Evolutionary conservation across 352 stramenopile genomes (phyloP).

Genomic region (Blastocystis sp.): DNA sequence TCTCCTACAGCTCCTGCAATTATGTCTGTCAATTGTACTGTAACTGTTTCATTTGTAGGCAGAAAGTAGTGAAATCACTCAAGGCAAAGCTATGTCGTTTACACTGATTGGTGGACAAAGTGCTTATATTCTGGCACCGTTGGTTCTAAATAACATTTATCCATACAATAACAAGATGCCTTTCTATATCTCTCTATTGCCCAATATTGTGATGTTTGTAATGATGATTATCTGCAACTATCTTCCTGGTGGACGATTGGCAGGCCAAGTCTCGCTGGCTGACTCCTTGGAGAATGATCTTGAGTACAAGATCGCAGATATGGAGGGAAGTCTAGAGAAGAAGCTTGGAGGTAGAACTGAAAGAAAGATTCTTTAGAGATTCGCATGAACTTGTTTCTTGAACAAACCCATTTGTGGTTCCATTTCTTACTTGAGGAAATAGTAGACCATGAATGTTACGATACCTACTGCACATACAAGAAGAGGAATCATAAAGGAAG

Average conservation of each 20-base stretch:
- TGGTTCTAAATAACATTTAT: conserved; percentile 61
- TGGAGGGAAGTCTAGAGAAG: background rate
- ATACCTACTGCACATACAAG: background rate
- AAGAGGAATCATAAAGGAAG: background rate
- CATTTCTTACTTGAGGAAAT: background rate
- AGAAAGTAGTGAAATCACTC: conserved; percentile 34
- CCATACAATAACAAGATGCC: conserved; percentile 43
- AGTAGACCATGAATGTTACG: background rate
- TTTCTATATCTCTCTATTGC: conserved; percentile 30
- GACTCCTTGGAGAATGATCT: conserved; percentile 40
- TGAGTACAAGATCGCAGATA: background rate
- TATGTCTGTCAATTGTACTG: background rate
- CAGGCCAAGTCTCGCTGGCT: conserved; percentile 34
- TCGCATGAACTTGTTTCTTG: conserved; percentile 18
- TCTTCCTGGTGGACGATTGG: conserved; percentile 24
- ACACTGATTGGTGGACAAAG: conserved; percentile 41
- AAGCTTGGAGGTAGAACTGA: background rate
- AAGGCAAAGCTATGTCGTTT: conserved; percentile 44
- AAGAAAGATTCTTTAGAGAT: background rate
- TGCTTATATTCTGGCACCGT: conserved; percentile 22
- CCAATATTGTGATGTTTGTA: background rate
- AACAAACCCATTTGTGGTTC: background rate
- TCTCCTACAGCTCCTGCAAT: conserved; percentile 23
- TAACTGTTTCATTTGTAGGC: conserved; percentile 2
- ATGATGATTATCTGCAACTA: conserved; percentile 56